phyloP scores from a whole-genome alignment of 345 rosid species.

The Pistacia integerrima region DNA sequence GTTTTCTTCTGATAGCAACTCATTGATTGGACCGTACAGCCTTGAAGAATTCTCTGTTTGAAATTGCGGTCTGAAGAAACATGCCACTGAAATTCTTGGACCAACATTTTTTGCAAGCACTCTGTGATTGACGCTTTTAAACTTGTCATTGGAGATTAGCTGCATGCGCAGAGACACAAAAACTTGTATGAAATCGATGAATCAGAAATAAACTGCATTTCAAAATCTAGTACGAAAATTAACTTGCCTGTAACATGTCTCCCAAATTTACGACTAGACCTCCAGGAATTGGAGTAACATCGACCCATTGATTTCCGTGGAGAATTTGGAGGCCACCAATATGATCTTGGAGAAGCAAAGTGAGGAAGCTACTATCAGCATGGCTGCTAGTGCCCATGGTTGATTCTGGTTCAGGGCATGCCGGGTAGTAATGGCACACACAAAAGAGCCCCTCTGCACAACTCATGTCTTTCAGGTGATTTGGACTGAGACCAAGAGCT shows the following conservation, averaged over 20 bases:
- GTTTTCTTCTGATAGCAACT: conserved; percentile 35
- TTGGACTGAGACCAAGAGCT: conserved; percentile 34
- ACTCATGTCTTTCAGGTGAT: conserved; percentile 23
- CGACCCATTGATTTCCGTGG: conserved; percentile 31
- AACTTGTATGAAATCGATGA: not conserved
- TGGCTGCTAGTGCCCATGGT: conserved; percentile 37
- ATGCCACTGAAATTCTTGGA: conserved; percentile 36
- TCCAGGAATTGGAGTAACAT: conserved; percentile 26
- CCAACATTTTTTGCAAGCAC: conserved; percentile 23
- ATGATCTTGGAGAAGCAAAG: conserved; percentile 39
- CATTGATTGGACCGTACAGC: conserved; percentile 35
- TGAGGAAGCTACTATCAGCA: conserved; percentile 29
- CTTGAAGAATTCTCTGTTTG: conserved; percentile 5
- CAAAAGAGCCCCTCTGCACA: conserved; percentile 29
- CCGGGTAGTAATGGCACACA: conserved; percentile 38
- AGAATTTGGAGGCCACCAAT: conserved; percentile 44
- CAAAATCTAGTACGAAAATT: not conserved
- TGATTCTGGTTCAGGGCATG: conserved; percentile 47
- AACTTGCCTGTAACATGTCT: conserved; percentile 32
- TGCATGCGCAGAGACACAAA: conserved; percentile 22
- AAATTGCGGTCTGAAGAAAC: conserved; percentile 24
- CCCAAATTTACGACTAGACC: conserved; percentile 35
- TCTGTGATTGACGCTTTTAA: conserved; percentile 27
- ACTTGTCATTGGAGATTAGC: conserved; percentile 34
- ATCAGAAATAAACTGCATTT: not conserved